Evolutionary conservation across 2,329 filamentous ascomycete species (phyloP), one percentile per base, ranked within the genome.

Genomic region (Colletotrichum kahawae): DNA sequence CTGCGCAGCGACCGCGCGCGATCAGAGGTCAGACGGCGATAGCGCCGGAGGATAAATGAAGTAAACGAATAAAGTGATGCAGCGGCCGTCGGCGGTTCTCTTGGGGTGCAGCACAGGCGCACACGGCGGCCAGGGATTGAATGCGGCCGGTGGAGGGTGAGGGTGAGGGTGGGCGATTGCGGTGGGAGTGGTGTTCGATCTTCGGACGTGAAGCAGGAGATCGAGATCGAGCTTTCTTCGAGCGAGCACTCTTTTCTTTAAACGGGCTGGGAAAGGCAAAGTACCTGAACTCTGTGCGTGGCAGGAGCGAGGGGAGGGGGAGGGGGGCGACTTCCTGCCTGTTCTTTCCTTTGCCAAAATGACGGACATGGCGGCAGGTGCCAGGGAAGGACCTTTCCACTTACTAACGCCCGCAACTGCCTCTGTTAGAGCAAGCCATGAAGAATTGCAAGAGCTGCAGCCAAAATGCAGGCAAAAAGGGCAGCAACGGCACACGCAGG

Each of bases 161-260:
- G n/a, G n/a, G n/a, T 65, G 34, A 51, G 38, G 18, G 65, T 65
- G 34, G 63, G 36, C 43, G 60, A 56, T 56, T 21, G n/a, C 57
- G 27, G 16, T 60, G 33, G 21, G 29, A 34, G 21, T 71, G 66
- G 66, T 70, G 38, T 10, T 64, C 72, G 72, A 75, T 75, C 51
- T 33, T 57, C 38, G 27, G 62, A 36, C 38, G 66, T n/a, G 72
- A 43, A 63, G 56, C 36, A 36, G 43, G 72, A 16, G 59, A 75
- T 72, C 63, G 69, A 56, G 72, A 75, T 75, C 72, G 72, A 71
- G 69, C 48, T 27, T 65, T 69, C 51, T 36, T 48, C 68, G 43
- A 62, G 69, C 34, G 34, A 38, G 34, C 34, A 4, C 59, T 59
- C 12, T 51, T 51, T 51, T 51, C 43, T 51, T 51, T 51, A 51